A percentile compares a stretch with the other conserved stretches of the same genome.
Evolutionary conservation across 169 alveolate species (phyloP).

Genomic region (Cyclospora cayetanensis): DNA sequence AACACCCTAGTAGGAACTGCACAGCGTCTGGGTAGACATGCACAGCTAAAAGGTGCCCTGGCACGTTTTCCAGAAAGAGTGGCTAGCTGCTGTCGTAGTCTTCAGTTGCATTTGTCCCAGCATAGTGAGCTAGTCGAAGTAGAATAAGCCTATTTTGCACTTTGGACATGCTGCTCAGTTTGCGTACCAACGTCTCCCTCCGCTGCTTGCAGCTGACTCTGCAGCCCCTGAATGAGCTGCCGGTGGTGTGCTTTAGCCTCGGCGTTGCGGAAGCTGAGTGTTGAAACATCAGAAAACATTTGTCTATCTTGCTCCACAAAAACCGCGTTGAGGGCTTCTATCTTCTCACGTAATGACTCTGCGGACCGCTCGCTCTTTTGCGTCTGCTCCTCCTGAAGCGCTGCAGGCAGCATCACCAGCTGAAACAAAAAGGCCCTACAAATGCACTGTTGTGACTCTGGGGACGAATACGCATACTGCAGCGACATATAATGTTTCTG

Average conservation of each 20-base stretch:
- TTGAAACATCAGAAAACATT: neutral
- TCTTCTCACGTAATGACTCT: neutral
- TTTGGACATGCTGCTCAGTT: neutral
- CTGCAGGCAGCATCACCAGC: neutral
- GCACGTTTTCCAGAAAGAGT: too few relatives aligned
- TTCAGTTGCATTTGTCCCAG: too few relatives aligned
- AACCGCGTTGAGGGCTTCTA: neutral
- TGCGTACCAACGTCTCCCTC: slow-evolving; percentile 22
- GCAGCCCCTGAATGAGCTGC: slow-evolving; percentile 31
- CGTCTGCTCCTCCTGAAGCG: slow-evolving; percentile 4
- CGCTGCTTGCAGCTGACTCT: slow-evolving; percentile 43
- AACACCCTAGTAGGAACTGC: too few relatives aligned
- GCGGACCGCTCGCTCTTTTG: slow-evolving; percentile 37
- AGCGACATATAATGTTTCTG: too few relatives aligned
- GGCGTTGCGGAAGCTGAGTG: neutral
- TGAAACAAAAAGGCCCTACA: neutral
- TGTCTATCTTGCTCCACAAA: slow-evolving; percentile 27
- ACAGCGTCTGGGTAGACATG: too few relatives aligned
- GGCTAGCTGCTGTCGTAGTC: too few relatives aligned
- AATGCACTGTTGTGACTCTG: too few relatives aligned
- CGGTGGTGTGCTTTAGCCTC: slow-evolving; percentile 31
- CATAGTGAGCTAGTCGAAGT: too few relatives aligned
- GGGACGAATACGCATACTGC: too few relatives aligned
- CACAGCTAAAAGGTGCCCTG: too few relatives aligned
- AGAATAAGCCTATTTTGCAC: neutral